Base-by-base conservation (phyloP, 768 basidiomycete species). In the Epithele typhae region DNA sequence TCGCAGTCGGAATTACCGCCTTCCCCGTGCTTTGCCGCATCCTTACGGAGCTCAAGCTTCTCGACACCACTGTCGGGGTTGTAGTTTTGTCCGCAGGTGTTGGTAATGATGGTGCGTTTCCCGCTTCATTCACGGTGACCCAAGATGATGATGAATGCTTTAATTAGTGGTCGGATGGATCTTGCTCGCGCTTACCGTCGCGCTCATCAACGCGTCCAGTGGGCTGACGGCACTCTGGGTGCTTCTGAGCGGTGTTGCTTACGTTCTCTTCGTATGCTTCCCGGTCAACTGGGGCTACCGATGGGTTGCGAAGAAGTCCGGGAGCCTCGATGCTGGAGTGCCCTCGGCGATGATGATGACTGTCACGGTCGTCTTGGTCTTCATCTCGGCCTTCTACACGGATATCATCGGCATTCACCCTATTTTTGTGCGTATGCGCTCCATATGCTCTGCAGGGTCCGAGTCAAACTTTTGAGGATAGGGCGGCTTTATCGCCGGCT, bases 1-100 rank as follows among this genome's bases (percentile, higher is more conserved):
- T 91, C 5, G 87, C 90, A 1, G 74, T 88, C 55, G 80, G 86
- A 3, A 87, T 88, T 61, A 88, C 86, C 3, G 86, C 86, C 0
- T 90, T 90, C 68, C 86, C 87, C 1, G 86, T 90, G 4, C 74
- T 90, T 2, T 88, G 86, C 66, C 78, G 91, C 63, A 94, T 92
- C 59, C 75, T 95, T 19, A 85, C 84, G 1, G 88, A 89, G 53
- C 73, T 84, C 52, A 84, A 86, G 59, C 77, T 96, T 2, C 74
- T 94, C 40, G 83, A 89, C 37, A 92, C 88, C 19, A 77, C 77
- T 17, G 90, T 96, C n/a, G 92, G 92, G 1, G 74, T 87, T 0
- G 79, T 92, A 32, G 80, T 81, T 0, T 76, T 96, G 6, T 81
- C 89, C 1, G 89, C 92, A 0, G 92, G 91, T 37, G 82, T 93